Evolutionary conservation across 2,329 filamentous ascomycete genomes (phyloP), one percentile per base, ranked within the genome.

Genomic region (Pseudocercospora musae): DNA sequence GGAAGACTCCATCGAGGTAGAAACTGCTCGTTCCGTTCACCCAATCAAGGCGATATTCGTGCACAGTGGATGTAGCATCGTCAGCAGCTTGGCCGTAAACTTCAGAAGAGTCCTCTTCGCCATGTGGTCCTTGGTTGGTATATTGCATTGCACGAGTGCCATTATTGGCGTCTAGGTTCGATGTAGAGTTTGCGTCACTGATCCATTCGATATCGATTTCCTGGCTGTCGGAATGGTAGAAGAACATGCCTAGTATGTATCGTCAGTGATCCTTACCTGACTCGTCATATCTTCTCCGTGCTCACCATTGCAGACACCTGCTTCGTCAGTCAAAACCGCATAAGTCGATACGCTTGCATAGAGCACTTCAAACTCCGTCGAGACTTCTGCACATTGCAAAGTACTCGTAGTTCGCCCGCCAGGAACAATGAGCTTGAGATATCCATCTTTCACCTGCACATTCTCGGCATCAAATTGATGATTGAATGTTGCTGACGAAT

Each of bases 161-260:
- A 31, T 58, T 29, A 44, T 49, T 65, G 37, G 44, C 40, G 20
- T 60, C 57, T 1, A 42, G 44, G 50, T 65, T 65, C 7, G 64
- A 58, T 11, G 58, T 60, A 9, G 67, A 65, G 23, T 60, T 56
- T 3, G 66, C 58, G 40, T 68, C 62, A 48, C 59, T 65, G 18
- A 69, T 57, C 60, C 67, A 68, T 63, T 69, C 68, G 44, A 68
- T 69, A 29, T 68, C 66, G 21, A 50, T 58, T 48, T 69, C 68
- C 18, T 69, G 66, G 21, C 48, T 66, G 44, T 68, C 66, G 56
- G 48, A 54, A 15, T 59, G 44, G 62, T 68, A 67, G 3, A 66
- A 61, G 58, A 69, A 69, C 33, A 67, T 67, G 29, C 66, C 66
- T 67, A 44, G 23, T 20, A 4, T 9, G 3, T 9, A 18, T 6